Base-by-base conservation (phyloP, 306 rosid genomes). In the Castanea mollissima region DNA sequence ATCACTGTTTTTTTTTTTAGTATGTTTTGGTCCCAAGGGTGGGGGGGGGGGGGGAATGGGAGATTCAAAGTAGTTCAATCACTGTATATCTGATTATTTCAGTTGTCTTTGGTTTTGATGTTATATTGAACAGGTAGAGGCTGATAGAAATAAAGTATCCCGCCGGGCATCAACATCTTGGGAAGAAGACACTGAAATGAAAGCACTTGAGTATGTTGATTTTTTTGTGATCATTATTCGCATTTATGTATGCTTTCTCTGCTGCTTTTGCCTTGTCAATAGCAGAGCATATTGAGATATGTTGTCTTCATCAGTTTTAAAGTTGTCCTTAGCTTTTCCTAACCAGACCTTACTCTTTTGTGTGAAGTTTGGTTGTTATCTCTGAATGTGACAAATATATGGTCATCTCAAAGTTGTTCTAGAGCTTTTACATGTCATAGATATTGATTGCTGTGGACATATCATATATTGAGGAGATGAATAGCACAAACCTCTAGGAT, bases 151-250 rank as follows among this genome's bases (percentile, higher is more conserved):
- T 80, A 85, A 89, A 83, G 90, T 87, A 79, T 79, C 93, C 35
- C 97, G 96, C 29, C 88, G 99, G 71, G 90, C 93, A 46, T 90
- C 98, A 57, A 74, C 99, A 62, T 76, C 98, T 57, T 95, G 99
- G 99, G 99, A 91, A 86, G 99, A 95, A 67, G 98, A 95, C 76
- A 72, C 88, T 65, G 99, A 95, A 84, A 90, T 95, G 68, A 95
- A 90, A 87, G 75, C 92, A 82, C 99, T 95, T 2, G 99, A 95
- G 99, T 92, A 93, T 83, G 98, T 85, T 81, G 44, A 72, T 44
- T 76, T 74, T 69, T 79, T 79, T 38, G 46, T 65, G 79, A 34
- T 29, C 54, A 65, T 79, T 83, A 49, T 58, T 38, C 63, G 74
- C 35, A 74, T 59, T 11, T 41, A 34, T 74, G 27, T 29, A 12